Conservation (phyloP, 2,329 filamentous ascomycete species). For the Torrubiellomyces zombiae region DNA sequence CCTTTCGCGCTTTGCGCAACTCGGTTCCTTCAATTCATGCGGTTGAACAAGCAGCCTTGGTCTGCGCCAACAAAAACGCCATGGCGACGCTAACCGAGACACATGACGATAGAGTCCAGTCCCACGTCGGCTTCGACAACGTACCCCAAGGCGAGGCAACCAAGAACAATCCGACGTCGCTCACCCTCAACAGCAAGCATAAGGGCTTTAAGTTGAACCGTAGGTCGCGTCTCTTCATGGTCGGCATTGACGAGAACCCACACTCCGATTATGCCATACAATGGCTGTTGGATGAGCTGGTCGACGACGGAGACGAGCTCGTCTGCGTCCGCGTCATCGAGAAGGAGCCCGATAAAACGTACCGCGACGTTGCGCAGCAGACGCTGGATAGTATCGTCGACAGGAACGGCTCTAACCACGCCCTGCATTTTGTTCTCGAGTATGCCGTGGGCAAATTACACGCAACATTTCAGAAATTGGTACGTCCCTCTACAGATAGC, state of each 20-base stretch:
- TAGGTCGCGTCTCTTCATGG: constrained; percentile 74
- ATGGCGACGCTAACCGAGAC: constrained; percentile 28
- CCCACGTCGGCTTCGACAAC: constrained; percentile 45
- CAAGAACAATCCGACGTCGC: constrained; percentile 44
- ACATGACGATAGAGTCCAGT: constrained; percentile 33
- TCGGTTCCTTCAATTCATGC: too few species aligned
- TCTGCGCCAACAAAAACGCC: too few species aligned
- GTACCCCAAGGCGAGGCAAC: constrained; percentile 39
- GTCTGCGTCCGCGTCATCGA: constrained; percentile 81
- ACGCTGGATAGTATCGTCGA: constrained; percentile 61
- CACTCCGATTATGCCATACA: constrained; percentile 87
- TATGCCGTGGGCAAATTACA: constrained; percentile 82
- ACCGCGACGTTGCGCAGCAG: constrained; percentile 57
- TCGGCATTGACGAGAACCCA: constrained; percentile 77
- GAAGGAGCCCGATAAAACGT: constrained; percentile 57
- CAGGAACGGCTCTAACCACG: constrained; percentile 65
- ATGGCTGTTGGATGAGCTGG: constrained; percentile 81
- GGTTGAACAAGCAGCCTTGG: too few species aligned
- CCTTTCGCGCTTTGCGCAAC: too few species aligned
- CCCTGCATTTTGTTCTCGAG: constrained; percentile 73
- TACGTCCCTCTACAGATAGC: constrained; percentile 27
- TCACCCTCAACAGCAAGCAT: constrained; percentile 75
- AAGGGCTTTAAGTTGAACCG: constrained; percentile 69
- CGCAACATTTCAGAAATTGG: constrained; percentile 78
- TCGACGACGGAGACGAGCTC: constrained; percentile 86